Conservation (phyloP, 192 early-diverging fungal species). For the Gamsiella multidivaricata region DNA sequence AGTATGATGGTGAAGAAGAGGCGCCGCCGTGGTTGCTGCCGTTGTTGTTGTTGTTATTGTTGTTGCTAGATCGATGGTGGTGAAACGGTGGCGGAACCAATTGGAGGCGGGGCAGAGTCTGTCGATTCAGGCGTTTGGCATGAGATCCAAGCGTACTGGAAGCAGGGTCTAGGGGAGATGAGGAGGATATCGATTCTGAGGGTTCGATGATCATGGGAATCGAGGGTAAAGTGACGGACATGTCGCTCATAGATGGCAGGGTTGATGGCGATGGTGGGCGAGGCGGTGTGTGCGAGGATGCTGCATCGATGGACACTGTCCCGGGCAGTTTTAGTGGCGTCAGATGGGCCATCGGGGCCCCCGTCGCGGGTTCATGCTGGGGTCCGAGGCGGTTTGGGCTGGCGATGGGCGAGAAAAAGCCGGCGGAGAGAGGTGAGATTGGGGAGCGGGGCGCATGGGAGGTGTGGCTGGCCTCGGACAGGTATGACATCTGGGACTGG, state of each 20-base stretch:
- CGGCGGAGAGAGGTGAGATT: slow-evolving; percentile 27
- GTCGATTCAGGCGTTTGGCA: slow-evolving; percentile 35
- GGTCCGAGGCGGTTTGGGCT: slow-evolving; percentile 1
- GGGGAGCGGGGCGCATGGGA: slow-evolving; percentile 21
- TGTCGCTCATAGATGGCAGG: slow-evolving; percentile 18
- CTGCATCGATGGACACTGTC: background rate
- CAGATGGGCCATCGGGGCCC: background rate
- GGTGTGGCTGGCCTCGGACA: slow-evolving; percentile 8
- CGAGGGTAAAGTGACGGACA: slow-evolving; percentile 5
- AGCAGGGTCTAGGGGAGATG: background rate
- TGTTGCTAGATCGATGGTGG: slow-evolving; percentile 12
- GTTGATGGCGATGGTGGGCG: slow-evolving; percentile 2
- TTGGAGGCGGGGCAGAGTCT: slow-evolving; percentile 29
- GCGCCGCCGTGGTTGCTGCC: background rate
- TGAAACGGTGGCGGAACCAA: slow-evolving; percentile 35
- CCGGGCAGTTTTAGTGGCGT: background rate
- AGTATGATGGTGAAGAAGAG: slow-evolving; percentile 53
- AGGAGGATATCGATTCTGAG: background rate
- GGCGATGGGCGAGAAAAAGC: slow-evolving; percentile 12
- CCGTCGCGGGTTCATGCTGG: background rate
- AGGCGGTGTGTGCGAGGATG: background rate
- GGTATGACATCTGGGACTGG: background rate
- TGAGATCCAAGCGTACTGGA: slow-evolving; percentile 14
- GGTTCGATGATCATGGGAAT: slow-evolving; percentile 47
- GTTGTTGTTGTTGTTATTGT: too few species aligned